These are phyloP conservation scores for Aquilaria yunnanensis DNA, from an alignment of 345 rosid genomes.

Conservation along the genomic window DNA sequence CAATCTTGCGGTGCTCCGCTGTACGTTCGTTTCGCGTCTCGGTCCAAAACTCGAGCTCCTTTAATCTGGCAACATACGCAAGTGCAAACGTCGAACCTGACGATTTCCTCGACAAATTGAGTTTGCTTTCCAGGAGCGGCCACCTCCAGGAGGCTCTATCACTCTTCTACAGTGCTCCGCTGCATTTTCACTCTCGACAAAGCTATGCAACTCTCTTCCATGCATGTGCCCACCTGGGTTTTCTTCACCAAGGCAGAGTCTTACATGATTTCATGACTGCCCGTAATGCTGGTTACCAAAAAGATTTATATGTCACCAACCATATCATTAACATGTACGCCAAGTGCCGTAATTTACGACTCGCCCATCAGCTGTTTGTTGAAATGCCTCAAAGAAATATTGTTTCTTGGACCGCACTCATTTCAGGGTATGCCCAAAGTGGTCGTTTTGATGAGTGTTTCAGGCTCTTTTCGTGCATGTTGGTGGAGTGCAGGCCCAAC, in stretches of 20 bases:
- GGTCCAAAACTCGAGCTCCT: conserved; percentile 17
- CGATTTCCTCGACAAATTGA: conserved; percentile 21
- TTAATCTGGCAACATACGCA: neutral
- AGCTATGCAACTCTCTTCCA: conserved; percentile 58
- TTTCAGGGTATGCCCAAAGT: conserved; percentile 61
- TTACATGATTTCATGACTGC: conserved; percentile 58
- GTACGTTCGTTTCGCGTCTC: conserved; percentile 16
- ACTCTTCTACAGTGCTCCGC: conserved; percentile 31
- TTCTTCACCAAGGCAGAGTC: conserved; percentile 39
- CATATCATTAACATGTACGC: conserved; percentile 58
- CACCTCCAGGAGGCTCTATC: conserved; percentile 43
- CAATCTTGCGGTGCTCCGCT: no score
- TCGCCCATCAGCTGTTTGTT: conserved; percentile 56
- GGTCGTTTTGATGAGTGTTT: conserved; percentile 43
- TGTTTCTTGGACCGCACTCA: conserved; percentile 75
- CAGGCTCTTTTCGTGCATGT: conserved; percentile 48
- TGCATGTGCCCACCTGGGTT: conserved; percentile 52
- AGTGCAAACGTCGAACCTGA: conserved; percentile 1
- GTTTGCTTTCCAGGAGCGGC: conserved; percentile 27
- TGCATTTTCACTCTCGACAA: conserved; percentile 30
- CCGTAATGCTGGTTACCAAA: conserved; percentile 5
- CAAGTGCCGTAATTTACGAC: conserved; percentile 44
- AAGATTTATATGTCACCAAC: conserved; percentile 43
- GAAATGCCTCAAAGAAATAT: conserved; percentile 60
- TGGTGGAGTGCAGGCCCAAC: conserved; percentile 48